phyloP scores from a whole-genome alignment of 352 stramenopile species.

The Phytophthora litchii region DNA sequence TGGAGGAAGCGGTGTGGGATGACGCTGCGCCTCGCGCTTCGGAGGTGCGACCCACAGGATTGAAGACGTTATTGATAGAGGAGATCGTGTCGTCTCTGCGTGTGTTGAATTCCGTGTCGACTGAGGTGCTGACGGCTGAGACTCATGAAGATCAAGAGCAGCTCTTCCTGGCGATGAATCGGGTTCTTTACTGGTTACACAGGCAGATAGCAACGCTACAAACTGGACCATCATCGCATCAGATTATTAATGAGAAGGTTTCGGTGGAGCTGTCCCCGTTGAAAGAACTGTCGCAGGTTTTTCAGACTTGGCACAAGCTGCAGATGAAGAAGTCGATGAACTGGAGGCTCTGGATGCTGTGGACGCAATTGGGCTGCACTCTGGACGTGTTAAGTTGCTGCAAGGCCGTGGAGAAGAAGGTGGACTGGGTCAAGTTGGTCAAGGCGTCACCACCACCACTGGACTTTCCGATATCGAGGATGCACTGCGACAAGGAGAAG shows the following conservation, averaged over 20 bases:
- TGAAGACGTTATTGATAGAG: conserved; percentile 20
- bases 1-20: conserved; percentile 3
- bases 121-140: conserved; percentile 10
- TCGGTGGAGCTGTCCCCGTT: neutral
- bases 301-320: conserved; percentile 30
- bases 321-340: conserved; percentile 19
- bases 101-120: conserved; percentile 10
- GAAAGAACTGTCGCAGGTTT: conserved; percentile 19
- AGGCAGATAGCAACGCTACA: conserved; percentile 10
- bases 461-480: conserved; percentile 17
- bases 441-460: conserved; percentile 1
- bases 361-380: conserved; percentile 35
- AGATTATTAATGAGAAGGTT: conserved; percentile 6
- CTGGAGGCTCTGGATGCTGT: conserved; percentile 35
- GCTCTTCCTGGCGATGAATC: conserved; percentile 15
- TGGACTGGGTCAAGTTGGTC: conserved; percentile 5
- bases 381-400: conserved; percentile 25
- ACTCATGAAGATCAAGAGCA: conserved; percentile 3
- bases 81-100: conserved; percentile 14
- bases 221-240: neutral
- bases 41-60: neutral
- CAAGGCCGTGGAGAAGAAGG: neutral
- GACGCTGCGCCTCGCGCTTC: neutral
- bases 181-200: conserved; percentile 25
- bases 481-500: conserved; percentile 27